Percentiles rank a stretch among this genome's conserved stretches.
These are phyloP conservation scores for Exidia glandulosa DNA, from an alignment of 768 basidiomycete genomes.

Conservation along the genomic window DNA sequence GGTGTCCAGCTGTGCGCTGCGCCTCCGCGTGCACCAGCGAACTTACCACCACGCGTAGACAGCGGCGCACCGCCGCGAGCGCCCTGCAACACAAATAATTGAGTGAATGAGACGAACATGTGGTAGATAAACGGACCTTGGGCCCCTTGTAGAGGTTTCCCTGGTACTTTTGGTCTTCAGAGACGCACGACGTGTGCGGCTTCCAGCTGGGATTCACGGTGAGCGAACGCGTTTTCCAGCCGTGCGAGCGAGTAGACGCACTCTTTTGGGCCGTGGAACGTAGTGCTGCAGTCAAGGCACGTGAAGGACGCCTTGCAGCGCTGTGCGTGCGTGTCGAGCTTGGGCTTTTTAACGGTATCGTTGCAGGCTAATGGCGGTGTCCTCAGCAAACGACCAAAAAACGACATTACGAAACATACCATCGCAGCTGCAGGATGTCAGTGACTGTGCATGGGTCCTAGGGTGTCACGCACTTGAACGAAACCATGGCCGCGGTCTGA, in stretches of 20 bases:
- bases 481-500: no score
- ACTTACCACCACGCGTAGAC: not conserved
- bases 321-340: slow-evolving; percentile 66
- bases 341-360: slow-evolving; percentile 89
- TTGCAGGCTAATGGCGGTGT: slow-evolving; percentile 84
- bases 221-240: not conserved
- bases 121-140: slow-evolving; percentile 30
- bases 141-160: slow-evolving; percentile 75
- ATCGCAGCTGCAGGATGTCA: no score
- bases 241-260: slow-evolving; percentile 40
- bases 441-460: no score
- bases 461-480: no score
- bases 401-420: slow-evolving; percentile 7
- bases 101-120: not conserved
- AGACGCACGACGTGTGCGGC: slow-evolving; percentile 71
- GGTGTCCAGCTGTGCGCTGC: slow-evolving; percentile 5
- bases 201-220: not conserved
- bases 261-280: slow-evolving; percentile 63
- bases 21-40: not conserved
- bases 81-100: not conserved
- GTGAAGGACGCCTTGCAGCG: slow-evolving; percentile 58
- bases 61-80: not conserved
- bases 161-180: slow-evolving; percentile 90
- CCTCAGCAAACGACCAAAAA: slow-evolving; percentile 28
- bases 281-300: slow-evolving; percentile 82